Evolutionary conservation across 306 rosid species (phyloP).

Genomic region (Aeschynomene evenia): DNA sequence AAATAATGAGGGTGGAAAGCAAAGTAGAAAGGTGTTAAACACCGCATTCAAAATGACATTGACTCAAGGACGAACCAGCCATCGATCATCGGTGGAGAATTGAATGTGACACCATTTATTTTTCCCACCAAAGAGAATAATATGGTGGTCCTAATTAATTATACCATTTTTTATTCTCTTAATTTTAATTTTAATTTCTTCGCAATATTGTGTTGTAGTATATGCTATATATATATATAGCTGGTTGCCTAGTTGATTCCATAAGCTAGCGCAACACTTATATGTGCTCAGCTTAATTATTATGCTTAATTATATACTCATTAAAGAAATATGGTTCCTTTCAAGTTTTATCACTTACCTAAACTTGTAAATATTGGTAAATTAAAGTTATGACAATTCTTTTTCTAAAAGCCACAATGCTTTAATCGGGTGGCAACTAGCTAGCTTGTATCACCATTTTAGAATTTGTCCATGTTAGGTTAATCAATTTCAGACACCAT

Average conservation of each 20-base stretch:
- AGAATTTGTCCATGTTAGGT: background rate
- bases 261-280: background rate
- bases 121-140: slow-evolving; percentile 2
- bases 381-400: background rate
- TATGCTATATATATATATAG: background rate
- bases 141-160: slow-evolving; percentile 14
- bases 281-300: background rate
- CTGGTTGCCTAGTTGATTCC: slow-evolving; percentile 7
- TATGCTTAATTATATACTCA: background rate
- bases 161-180: background rate
- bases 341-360: slow-evolving; percentile 20
- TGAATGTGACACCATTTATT: slow-evolving; percentile 33
- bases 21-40: background rate
- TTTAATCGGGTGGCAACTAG: slow-evolving; percentile 14
- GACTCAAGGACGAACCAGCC: slow-evolving; percentile 17
- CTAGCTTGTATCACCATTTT: background rate
- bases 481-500: too few relatives aligned
- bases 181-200: background rate
- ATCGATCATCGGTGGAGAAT: background rate
- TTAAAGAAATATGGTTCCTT: background rate
- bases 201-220: too few relatives aligned
- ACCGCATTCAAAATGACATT: slow-evolving; percentile 25
- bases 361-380: background rate
- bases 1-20: slow-evolving; percentile 12
- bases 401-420: background rate